Conservation (phyloP, 2,329 filamentous ascomycete species). For the Verticillium nubilum region DNA sequence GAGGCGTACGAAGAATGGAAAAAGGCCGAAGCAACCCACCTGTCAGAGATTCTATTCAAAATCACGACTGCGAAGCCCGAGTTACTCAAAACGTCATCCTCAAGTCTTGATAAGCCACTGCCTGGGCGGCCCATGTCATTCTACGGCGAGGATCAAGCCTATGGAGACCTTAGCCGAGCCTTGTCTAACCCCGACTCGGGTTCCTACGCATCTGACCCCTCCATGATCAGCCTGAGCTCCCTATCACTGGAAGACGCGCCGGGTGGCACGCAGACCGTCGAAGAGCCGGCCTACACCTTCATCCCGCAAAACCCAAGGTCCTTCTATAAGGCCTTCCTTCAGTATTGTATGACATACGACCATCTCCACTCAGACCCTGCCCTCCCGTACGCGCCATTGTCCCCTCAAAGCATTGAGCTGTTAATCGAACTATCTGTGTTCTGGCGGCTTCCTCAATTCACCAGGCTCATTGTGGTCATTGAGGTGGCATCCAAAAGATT, state of each 20-base stretch:
- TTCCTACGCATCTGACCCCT: constrained; percentile 53
- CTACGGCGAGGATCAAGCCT: constrained; percentile 43
- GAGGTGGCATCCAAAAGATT: constrained; percentile 85
- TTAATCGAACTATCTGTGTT: constrained; percentile 78
- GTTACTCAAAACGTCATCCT: constrained; percentile 69
- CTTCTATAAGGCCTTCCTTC: constrained; percentile 78
- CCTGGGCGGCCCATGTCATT: constrained; percentile 39
- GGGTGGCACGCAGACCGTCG: constrained; percentile 47
- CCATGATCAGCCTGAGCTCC: constrained; percentile 56
- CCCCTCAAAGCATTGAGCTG: constrained; percentile 74
- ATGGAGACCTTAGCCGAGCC: constrained; percentile 46
- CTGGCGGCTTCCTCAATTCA: constrained; percentile 84
- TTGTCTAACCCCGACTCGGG: constrained; percentile 40
- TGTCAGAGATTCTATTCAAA: constrained; percentile 90
- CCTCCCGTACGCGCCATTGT: constrained; percentile 51
- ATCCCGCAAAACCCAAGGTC: constrained; percentile 79
- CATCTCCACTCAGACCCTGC: constrained; percentile 49
- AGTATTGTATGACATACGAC: constrained; percentile 66
- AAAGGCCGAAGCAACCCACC: constrained; percentile 76
- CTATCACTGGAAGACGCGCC: constrained; percentile 56
- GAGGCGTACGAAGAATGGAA: constrained; percentile 89
- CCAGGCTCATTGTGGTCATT: constrained; percentile 72
- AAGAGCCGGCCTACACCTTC: constrained; percentile 74
- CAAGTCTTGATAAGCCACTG: constrained; percentile 31
- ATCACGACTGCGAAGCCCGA: constrained; percentile 83